Evolutionary conservation across 2,329 filamentous ascomycete species (phyloP).

Genomic region (Zasmidium cellare): DNA sequence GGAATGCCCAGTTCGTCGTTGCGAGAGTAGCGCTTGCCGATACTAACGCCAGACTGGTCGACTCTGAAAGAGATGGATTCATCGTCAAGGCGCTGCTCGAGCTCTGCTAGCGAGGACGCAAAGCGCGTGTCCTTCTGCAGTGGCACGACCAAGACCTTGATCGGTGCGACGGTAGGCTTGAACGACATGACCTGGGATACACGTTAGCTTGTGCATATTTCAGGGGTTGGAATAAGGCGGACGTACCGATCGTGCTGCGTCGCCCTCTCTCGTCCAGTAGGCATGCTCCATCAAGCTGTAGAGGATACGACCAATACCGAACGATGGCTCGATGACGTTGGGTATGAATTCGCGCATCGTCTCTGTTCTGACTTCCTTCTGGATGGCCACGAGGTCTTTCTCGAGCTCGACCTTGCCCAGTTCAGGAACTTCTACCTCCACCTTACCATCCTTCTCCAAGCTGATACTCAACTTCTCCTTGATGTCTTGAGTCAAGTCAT

Average conservation of each 20-base stretch:
- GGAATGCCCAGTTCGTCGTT: conserved; percentile 96
- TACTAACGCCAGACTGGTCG: conserved; percentile 86
- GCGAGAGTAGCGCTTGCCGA: conserved; percentile 90
- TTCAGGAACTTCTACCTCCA: conserved; percentile 71
- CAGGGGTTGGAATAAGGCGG: background rate
- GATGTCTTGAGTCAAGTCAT: conserved; percentile 74
- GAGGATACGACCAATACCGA: conserved; percentile 92
- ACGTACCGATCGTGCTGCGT: conserved; percentile 84
- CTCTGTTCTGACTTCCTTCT: conserved; percentile 79
- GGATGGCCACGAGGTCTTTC: conserved; percentile 78
- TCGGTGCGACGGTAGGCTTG: conserved; percentile 79
- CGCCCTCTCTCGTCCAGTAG: conserved; percentile 86
- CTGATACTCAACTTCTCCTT: conserved; percentile 77
- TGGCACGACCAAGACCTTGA: conserved; percentile 90
- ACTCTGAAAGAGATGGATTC: conserved; percentile 79
- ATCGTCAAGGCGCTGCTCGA: conserved; percentile 75
- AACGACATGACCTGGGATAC: conserved; percentile 66
- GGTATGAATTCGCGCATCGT: conserved; percentile 88
- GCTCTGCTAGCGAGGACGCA: conserved; percentile 69
- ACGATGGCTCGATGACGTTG: conserved; percentile 86
- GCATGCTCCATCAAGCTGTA: conserved; percentile 92
- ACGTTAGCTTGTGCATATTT: conserved; percentile 6
- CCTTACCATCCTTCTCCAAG: conserved; percentile 71
- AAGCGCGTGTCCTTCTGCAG: conserved; percentile 81
- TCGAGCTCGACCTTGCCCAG: conserved; percentile 76